phyloP scores from a whole-genome alignment of 176 grass and related monocot species.

The Zea luxurians region DNA sequence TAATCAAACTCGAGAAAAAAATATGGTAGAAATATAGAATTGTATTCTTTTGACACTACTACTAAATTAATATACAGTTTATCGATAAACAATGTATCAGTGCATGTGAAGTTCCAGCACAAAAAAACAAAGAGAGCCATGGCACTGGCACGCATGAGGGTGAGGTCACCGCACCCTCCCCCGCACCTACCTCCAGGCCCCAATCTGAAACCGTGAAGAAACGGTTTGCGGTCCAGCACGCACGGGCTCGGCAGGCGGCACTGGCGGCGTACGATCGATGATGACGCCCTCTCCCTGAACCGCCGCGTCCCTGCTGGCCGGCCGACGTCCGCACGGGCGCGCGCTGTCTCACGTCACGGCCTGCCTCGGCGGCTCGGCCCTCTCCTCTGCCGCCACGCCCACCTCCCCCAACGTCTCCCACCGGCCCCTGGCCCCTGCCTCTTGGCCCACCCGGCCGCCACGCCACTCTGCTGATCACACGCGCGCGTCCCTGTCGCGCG shows the following conservation, averaged over 20 bases:
- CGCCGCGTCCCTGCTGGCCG: not conserved
- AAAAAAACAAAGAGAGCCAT: not conserved
- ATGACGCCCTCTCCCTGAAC: not conserved
- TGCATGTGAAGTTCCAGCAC: not conserved
- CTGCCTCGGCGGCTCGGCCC: not conserved
- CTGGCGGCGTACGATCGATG: not conserved
- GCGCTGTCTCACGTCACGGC: not conserved
- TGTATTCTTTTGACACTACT: no score
- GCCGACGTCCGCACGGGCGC: not conserved
- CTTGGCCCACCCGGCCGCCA: not conserved
- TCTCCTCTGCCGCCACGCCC: slow-evolving; percentile 10
- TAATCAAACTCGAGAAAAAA: no score
- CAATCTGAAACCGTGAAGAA: not conserved
- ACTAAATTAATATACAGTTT: no score
- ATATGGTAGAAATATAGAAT: no score
- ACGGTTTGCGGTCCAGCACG: not conserved
- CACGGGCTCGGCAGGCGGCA: not conserved
- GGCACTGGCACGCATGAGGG: not conserved
- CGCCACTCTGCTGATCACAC: not conserved
- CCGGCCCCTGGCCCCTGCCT: no score
- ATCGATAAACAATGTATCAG: not conserved
- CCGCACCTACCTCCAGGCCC: not conserved
- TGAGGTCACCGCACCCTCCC: not conserved
- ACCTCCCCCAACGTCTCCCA: slow-evolving; percentile 1
- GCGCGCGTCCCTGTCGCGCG: slow-evolving; percentile 8